Conservation (phyloP, 1,139 yeast species). For the Saccharomyces pastorianus region DNA sequence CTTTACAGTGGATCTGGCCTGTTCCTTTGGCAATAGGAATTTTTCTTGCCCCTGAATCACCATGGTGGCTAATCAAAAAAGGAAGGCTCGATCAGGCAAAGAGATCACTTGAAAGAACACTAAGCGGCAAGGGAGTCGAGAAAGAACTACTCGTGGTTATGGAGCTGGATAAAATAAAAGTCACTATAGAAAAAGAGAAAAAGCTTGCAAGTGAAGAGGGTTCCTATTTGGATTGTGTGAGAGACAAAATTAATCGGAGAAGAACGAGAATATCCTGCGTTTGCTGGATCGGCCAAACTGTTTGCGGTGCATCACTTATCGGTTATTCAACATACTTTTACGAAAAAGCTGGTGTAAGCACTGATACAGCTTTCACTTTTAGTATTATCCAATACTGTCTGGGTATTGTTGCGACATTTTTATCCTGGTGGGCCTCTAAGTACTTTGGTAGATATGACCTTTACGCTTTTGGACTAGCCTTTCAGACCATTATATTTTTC, state of each 20-base stretch:
- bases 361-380: not conserved
- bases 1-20: not conserved
- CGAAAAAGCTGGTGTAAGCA: not conserved
- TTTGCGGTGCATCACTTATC: not conserved
- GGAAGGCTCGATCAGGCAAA: not conserved
- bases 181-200: not conserved
- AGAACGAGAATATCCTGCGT: not conserved
- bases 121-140: not conserved
- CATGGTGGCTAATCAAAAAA: not conserved
- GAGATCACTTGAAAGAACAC: not conserved
- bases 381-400: not conserved
- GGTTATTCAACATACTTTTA: not conserved
- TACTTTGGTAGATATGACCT: not conserved
- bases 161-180: not conserved
- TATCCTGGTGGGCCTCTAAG: not conserved
- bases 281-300: not conserved
- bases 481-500: not conserved
- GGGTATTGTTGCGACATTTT: not conserved
- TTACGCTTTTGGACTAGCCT: not conserved
- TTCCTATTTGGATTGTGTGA: not conserved
- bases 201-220: not conserved
- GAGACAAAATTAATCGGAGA: not conserved
- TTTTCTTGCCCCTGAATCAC: not conserved
- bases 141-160: not conserved
- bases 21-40: not conserved